These are phyloP conservation scores for Penicillium fuscoglaucum DNA, from an alignment of 2,329 filamentous ascomycete genomes.

Conservation along the genomic window DNA sequence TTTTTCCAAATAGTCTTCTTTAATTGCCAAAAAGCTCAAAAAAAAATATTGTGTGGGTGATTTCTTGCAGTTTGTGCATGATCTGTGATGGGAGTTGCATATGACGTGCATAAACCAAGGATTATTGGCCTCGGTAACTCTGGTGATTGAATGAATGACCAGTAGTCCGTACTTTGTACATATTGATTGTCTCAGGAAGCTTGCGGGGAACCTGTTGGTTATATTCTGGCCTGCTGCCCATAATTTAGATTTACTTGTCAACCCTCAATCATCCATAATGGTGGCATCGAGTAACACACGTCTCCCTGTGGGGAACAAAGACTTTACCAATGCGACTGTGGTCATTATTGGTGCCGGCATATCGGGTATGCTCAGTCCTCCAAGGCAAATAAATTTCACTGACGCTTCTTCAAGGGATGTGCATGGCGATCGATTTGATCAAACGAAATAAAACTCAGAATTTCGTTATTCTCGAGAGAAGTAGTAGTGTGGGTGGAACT, in stretches of 20 bases:
- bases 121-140: constrained; percentile 7
- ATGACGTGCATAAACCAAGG: neutral
- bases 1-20: too few species aligned
- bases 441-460: constrained; percentile 30
- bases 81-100: neutral
- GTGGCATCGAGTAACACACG: constrained; percentile 1
- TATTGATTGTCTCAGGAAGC: neutral
- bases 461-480: constrained; percentile 25
- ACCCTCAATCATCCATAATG: constrained; percentile 7
- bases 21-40: neutral
- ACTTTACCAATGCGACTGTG: constrained; percentile 55
- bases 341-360: constrained; percentile 60
- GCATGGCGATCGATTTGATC: constrained; percentile 59
- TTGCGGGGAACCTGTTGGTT: neutral
- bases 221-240: neutral
- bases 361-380: constrained; percentile 41
- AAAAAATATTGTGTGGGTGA: too few species aligned
- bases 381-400: neutral
- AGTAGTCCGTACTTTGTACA: neutral
- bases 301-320: constrained; percentile 45
- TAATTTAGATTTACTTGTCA: neutral
- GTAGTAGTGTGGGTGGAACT: constrained; percentile 23
- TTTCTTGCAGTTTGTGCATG: neutral
- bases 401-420: constrained; percentile 45
- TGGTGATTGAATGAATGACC: neutral